A percentile compares a stretch with the other conserved stretches of the same genome.
Conservation (phyloP, 2,329 filamentous ascomycete genomes). For the Parastagonospora nodorum region DNA sequence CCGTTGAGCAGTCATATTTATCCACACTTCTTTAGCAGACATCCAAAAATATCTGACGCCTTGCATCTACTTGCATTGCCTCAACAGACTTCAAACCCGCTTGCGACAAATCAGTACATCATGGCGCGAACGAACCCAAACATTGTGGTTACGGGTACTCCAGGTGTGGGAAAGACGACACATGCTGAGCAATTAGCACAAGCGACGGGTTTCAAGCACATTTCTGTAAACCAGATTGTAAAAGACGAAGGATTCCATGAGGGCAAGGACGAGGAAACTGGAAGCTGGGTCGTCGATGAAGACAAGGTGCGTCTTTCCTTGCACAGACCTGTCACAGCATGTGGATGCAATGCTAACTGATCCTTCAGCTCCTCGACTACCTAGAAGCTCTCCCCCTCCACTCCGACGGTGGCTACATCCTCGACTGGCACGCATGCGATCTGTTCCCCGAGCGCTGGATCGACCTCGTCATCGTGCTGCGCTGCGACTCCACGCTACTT, state of each 20-base stretch:
- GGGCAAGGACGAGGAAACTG: slow-evolving; percentile 81
- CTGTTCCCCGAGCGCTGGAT: slow-evolving; percentile 93
- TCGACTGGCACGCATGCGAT: slow-evolving; percentile 99
- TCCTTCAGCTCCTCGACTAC: slow-evolving; percentile 74
- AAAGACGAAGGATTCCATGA: slow-evolving; percentile 89
- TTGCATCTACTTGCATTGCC: background rate
- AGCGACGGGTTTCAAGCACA: slow-evolving; percentile 76
- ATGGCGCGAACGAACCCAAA: slow-evolving; percentile 67
- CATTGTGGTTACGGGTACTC: slow-evolving; percentile 93
- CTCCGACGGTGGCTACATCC: slow-evolving; percentile 77
- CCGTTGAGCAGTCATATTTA: background rate
- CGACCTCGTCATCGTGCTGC: slow-evolving; percentile 89
- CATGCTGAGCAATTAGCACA: slow-evolving; percentile 83
- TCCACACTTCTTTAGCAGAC: background rate
- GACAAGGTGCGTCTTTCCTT: slow-evolving; percentile 69
- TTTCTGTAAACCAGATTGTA: slow-evolving; percentile 88
- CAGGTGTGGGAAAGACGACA: slow-evolving; percentile 93
- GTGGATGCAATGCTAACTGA: background rate
- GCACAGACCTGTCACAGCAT: too few relatives aligned
- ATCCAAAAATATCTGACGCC: background rate
- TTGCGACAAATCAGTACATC: slow-evolving; percentile 3
- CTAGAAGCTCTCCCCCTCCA: slow-evolving; percentile 76
- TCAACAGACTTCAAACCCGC: background rate
- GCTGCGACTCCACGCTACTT: slow-evolving; percentile 77
- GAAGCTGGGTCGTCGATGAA: slow-evolving; percentile 93